phyloP scores from a whole-genome alignment of 2,329 filamentous ascomycete species.

The Clarireedia monteithiana region DNA sequence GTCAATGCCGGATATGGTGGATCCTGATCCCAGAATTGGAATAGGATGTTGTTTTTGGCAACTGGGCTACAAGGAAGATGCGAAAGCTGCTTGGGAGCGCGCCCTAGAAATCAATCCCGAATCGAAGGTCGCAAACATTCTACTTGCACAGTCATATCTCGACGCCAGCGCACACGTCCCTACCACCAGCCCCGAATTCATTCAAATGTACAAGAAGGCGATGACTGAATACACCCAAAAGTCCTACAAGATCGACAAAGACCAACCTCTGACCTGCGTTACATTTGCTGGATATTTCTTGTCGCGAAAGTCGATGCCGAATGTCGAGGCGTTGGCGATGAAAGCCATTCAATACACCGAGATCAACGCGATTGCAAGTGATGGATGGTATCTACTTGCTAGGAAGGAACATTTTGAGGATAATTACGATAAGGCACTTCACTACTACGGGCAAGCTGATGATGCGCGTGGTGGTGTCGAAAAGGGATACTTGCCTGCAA shows the following conservation, averaged over 20 bases:
- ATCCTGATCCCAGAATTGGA: slow-evolving; percentile 91
- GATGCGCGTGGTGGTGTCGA: slow-evolving; percentile 88
- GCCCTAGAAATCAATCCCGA: slow-evolving; percentile 72
- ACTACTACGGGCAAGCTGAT: slow-evolving; percentile 86
- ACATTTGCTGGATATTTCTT: slow-evolving; percentile 90
- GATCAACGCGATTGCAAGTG: slow-evolving; percentile 91
- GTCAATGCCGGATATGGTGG: slow-evolving; percentile 78
- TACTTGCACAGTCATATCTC: slow-evolving; percentile 85
- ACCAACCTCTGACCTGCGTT: slow-evolving; percentile 80
- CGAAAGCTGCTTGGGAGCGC: slow-evolving; percentile 83
- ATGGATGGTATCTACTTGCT: slow-evolving; percentile 93
- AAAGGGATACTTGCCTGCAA: slow-evolving; percentile 83
- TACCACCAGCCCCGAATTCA: slow-evolving; percentile 78
- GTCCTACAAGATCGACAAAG: slow-evolving; percentile 88
- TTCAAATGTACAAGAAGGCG: slow-evolving; percentile 78
- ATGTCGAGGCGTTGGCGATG: slow-evolving; percentile 79
- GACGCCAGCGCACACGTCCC: slow-evolving; percentile 77
- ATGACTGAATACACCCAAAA: slow-evolving; percentile 94
- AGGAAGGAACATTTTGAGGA: slow-evolving; percentile 83
- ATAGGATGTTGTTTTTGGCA: slow-evolving; percentile 98
- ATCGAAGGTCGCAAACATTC: slow-evolving; percentile 83
- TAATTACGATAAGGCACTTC: slow-evolving; percentile 65
- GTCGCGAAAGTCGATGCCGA: slow-evolving; percentile 68
- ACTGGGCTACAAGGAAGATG: slow-evolving; percentile 87
- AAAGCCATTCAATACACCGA: slow-evolving; percentile 95